Percentiles rank a stretch among this genome's conserved stretches.
Conservation (phyloP, 1,284 basidiomycete genomes). For the Moesziomyces sp. region DNA sequence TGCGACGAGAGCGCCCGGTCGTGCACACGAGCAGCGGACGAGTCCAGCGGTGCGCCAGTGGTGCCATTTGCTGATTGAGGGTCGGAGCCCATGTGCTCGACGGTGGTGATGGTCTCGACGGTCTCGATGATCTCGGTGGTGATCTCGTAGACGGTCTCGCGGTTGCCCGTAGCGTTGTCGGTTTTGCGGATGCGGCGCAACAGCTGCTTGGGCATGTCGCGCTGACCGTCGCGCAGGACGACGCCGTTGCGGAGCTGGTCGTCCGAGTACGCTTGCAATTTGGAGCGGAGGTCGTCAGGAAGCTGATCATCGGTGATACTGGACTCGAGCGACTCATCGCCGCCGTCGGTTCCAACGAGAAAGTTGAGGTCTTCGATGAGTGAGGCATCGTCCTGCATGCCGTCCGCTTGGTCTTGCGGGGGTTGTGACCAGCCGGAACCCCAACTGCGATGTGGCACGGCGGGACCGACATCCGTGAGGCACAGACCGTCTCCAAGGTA, state of each 20-base stretch:
- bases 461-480: conserved; percentile 38
- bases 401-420: not conserved
- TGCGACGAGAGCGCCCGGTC: not conserved
- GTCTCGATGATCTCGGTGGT: conserved; percentile 69
- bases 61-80: too few relatives aligned
- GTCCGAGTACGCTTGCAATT: conserved; percentile 28
- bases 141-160: conserved; percentile 69
- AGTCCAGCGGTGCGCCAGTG: too few relatives aligned
- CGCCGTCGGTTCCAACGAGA: conserved; percentile 49
- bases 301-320: conserved; percentile 46
- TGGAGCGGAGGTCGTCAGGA: conserved; percentile 38
- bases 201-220: conserved; percentile 21
- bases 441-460: conserved; percentile 6
- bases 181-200: conserved; percentile 46
- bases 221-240: conserved; percentile 21
- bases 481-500: conserved; percentile 50
- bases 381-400: conserved; percentile 22
- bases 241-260: conserved; percentile 41
- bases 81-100: conserved; percentile 24
- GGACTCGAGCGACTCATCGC: conserved; percentile 52
- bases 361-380: conserved; percentile 53
- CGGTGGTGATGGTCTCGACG: conserved; percentile 57
- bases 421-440: not conserved
- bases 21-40: not conserved
- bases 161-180: conserved; percentile 43